These are phyloP conservation scores for Saitozyma podzolica DNA, from an alignment of 768 basidiomycete genomes.

Conservation along the genomic window DNA sequence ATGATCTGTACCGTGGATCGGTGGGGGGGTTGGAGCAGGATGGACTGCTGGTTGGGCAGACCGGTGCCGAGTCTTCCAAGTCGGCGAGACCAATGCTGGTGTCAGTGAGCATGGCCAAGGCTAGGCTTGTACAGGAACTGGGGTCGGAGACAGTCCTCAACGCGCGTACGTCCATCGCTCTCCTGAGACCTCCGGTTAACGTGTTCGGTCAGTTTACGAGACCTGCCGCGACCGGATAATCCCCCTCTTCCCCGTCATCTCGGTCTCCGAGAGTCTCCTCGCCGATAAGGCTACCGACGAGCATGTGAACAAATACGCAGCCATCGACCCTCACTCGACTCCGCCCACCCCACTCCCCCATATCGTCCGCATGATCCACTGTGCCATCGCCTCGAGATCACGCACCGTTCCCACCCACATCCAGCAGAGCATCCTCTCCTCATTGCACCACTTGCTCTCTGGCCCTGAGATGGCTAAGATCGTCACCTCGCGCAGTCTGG, in stretches of 20 bases:
- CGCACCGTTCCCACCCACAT: conserved; percentile 22
- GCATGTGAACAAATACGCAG: conserved; percentile 5
- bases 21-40: conserved; percentile 11
- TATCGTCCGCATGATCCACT: conserved; percentile 22
- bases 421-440: conserved; percentile 2
- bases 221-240: conserved; percentile 21
- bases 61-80: not conserved
- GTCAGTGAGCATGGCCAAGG: conserved; percentile 7
- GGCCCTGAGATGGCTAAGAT: conserved; percentile 13
- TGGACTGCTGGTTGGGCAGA: conserved; percentile 6
- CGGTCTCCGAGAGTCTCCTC: conserved; percentile 18
- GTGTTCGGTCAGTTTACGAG: conserved; percentile 12
- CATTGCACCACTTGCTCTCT: conserved; percentile 9
- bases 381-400: conserved; percentile 17
- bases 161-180: not conserved
- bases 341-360: conserved; percentile 25
- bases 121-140: conserved; percentile 1
- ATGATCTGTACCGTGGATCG: conserved; percentile 8
- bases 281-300: conserved; percentile 5
- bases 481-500: conserved; percentile 6
- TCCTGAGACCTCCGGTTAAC: too few relatives aligned
- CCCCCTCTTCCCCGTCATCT: conserved; percentile 26
- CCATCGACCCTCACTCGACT: conserved; percentile 15
- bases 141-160: conserved; percentile 6
- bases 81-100: conserved; percentile 3